Evolutionary conservation across 371 early-diverging fungal species (phyloP), one percentile per base, ranked within the genome.

Genomic region (Zychaea mexicana): DNA sequence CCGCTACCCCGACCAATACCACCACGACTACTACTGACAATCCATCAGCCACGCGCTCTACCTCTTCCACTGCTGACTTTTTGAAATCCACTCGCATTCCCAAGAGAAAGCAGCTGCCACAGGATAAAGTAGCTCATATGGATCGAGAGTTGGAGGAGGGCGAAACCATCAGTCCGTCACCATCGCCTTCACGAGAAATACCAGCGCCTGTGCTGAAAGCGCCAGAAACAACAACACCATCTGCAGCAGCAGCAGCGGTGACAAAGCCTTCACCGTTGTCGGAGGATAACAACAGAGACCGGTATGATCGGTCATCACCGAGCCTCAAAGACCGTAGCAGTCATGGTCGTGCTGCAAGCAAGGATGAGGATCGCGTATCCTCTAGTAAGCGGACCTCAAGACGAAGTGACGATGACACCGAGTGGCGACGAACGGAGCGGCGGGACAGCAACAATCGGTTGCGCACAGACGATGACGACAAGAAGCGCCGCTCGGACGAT

Each of bases 101-200:
- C 12, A 63, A 63, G 30, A n/a, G 59, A 42, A 54, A 57, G 31
- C 42, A 57, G 26, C 24, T 28, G 0, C n/a, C 42, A 7, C 42
- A 12, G 4, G 42, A 42, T 0, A n/a, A 42, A 12, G 27, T n/a
- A 36, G 36, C 8, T 12, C 19, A 33, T 56, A 26, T 33, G 13
- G 56, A 56, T 45, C 45, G 59, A 8, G 69, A 68, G 28, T 27
- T 68, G n/a, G 69, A 68, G 49, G 69, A 68, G 64, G 69, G 69
- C 3, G 69, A 68, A 49, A 68, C 64, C 5, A 61, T 68, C 36
- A 68, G 69, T 31, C 61, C 69, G 30, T 64, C 69, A 12, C 60
- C 69, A 28, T 60, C 69, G 17, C 57, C 49, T n/a, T n/a, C n/a
- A 27, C 60, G 57, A 17, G 57, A 36, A 56, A n/a, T n/a, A n/a